Evolutionary conservation across 805 yeast genomes (phyloP).

Genomic region (Kodamaea sagamina): DNA sequence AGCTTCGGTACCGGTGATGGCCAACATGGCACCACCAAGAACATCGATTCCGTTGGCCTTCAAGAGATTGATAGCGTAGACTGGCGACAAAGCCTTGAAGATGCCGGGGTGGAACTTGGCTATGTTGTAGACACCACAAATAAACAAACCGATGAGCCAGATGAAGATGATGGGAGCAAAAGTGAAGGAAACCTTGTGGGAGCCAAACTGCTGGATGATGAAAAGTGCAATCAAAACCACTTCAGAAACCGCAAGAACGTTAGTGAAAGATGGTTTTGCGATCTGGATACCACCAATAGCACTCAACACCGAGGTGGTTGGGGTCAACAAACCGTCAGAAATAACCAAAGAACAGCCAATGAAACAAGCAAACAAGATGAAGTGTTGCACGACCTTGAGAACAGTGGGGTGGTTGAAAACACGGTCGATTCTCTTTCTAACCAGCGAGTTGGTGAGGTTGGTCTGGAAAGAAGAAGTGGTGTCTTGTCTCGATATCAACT

Average conservation of each 20-base stretch:
- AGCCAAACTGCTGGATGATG: slow-evolving; percentile 50
- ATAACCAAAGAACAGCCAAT: slow-evolving; percentile 58
- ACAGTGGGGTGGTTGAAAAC: slow-evolving; percentile 27
- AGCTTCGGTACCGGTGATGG: slow-evolving; percentile 62
- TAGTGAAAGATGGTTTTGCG: slow-evolving; percentile 47
- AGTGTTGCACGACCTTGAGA: slow-evolving; percentile 30
- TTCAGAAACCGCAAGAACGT: slow-evolving; percentile 52
- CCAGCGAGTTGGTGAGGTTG: slow-evolving; percentile 14
- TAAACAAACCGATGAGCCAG: slow-evolving; percentile 50
- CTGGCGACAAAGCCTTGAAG: slow-evolving; percentile 52
- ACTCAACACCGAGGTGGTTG: slow-evolving; percentile 61
- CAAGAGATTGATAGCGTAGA: slow-evolving; percentile 50
- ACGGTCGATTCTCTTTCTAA: slow-evolving; percentile 15
- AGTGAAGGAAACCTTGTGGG: slow-evolving; percentile 45
- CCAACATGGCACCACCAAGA: slow-evolving; percentile 53
- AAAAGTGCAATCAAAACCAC: slow-evolving; percentile 49
- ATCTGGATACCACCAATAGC: slow-evolving; percentile 59
- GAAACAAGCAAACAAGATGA: slow-evolving; percentile 44
- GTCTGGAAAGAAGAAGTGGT: slow-evolving; percentile 33
- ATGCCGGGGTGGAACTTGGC: slow-evolving; percentile 43
- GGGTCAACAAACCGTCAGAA: slow-evolving; percentile 63
- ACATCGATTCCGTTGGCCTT: slow-evolving; percentile 42
- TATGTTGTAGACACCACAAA: slow-evolving; percentile 50
- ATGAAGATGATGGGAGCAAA: slow-evolving; percentile 58
- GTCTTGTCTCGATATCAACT: slow-evolving; percentile 37